Evolutionary conservation across 2,329 filamentous ascomycete species (phyloP).

Genomic region (Monosporascus sp.): DNA sequence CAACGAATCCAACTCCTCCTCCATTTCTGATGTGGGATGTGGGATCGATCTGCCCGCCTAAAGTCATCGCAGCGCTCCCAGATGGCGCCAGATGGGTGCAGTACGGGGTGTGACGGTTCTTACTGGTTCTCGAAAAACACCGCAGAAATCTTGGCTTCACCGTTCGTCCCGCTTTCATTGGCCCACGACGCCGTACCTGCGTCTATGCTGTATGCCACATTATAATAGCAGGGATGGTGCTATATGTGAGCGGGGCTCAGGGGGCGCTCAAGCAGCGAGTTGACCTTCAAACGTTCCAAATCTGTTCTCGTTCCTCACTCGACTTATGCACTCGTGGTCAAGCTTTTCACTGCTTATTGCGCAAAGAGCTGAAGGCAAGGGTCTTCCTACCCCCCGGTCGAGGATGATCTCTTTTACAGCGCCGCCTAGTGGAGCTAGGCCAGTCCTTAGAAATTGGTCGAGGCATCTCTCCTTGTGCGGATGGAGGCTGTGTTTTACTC

Average conservation of each 20-base stretch:
- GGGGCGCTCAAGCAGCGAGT: conserved; percentile 11
- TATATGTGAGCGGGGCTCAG: conserved; percentile 13
- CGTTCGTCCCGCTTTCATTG: conserved; percentile 14
- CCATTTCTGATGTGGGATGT: background rate
- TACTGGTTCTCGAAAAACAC: conserved; percentile 8
- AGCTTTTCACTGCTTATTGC: no score
- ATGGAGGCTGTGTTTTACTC: conserved; percentile 9
- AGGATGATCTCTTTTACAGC: background rate
- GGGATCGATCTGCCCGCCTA: background rate
- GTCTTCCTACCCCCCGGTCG: background rate
- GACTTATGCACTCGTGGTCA: no score
- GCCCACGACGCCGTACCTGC: conserved; percentile 29
- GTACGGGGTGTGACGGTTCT: background rate
- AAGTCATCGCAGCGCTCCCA: background rate
- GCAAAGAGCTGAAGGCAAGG: background rate
- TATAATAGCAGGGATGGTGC: background rate
- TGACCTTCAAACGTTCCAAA: background rate
- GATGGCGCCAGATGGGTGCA: background rate
- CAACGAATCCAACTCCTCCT: background rate
- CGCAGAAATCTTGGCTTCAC: conserved; percentile 5
- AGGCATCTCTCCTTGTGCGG: conserved; percentile 5
- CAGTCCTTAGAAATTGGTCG: conserved; percentile 15
- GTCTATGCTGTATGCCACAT: conserved; percentile 10
- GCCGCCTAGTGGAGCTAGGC: conserved; percentile 13
- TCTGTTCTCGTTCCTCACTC: no score